Base-by-base conservation (phyloP, 2,329 filamentous ascomycete genomes). In the Colletotrichum australisinense region DNA sequence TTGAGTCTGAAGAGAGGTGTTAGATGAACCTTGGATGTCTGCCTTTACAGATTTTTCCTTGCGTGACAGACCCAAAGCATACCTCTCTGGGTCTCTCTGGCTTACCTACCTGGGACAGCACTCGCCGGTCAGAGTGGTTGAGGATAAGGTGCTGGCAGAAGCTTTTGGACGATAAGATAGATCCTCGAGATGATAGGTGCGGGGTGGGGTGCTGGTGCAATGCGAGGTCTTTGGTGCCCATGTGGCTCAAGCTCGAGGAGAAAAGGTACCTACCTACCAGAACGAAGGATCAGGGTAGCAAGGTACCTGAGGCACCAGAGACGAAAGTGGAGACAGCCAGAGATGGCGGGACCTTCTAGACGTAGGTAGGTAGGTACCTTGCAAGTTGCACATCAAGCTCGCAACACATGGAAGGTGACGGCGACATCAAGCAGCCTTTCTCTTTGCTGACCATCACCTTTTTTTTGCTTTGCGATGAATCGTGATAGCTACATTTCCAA, bases 191-290 rank as follows among this genome's bases (percentile, higher is more conserved):
- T 68, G 53, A 62, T 24, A 38, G 32, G 66, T 69, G 66, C 59
- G 53, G 70, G 66, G 59, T 70, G 70, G 70, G 66, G 66, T 65
- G 70, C 69, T 42, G 55, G 67, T 70, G 53, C 32, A 28, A 32
- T 55, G n/a, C 16, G n/a, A 53, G 19, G 62, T 64, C 42, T 49
- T 46, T 46, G 35, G 59, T 46, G 32, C 32, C 32, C 32, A 1
- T 35, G 49, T 66, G 42, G 52, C 65, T 57, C 58, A 63, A 55
- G 19, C 42, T 49, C 8, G 5, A 62, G 46, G 16, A 62, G 46
- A 26, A 49, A 19, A 35, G 49, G 49, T 38, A 35, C 32, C 32
- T 35, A 35, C 32, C 32, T 35, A 32, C 30, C 8, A 2, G 30
- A 32, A 55, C n/a, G 35, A 16, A 38, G 16, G 16, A 16, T 42